Conservation (phyloP, 2,329 filamentous ascomycete species). For the Coniochaeta hoffmannii region DNA sequence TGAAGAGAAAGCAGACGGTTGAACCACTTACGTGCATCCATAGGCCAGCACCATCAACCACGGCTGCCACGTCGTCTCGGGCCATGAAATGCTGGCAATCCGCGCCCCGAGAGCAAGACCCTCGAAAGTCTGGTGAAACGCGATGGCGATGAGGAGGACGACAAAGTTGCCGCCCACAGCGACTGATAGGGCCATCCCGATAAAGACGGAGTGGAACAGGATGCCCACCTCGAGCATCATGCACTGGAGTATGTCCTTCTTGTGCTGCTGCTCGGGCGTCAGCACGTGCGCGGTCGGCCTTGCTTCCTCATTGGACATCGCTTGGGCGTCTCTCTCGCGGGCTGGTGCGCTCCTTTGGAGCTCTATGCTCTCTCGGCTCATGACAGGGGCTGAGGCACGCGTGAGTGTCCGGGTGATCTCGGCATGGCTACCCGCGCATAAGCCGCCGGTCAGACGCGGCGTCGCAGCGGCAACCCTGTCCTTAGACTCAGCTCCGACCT, state of each 20-base stretch:
- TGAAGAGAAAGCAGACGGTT: too few relatives aligned
- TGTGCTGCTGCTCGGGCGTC: slow-evolving; percentile 47
- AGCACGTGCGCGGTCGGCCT: neutral
- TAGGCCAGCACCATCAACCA: slow-evolving; percentile 79
- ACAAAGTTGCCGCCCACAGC: slow-evolving; percentile 72
- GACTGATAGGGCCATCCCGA: slow-evolving; percentile 79
- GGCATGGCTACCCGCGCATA: too few relatives aligned
- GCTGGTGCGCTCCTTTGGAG: too few relatives aligned
- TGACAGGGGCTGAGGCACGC: too few relatives aligned
- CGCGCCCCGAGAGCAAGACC: slow-evolving; percentile 78
- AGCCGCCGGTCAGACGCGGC: too few relatives aligned
- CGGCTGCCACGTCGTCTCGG: slow-evolving; percentile 63
- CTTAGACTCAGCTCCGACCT: too few relatives aligned
- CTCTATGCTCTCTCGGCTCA: too few relatives aligned
- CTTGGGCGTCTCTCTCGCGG: too few relatives aligned
- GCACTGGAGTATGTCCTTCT: slow-evolving; percentile 66
- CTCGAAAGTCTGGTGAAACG: slow-evolving; percentile 84
- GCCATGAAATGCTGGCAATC: slow-evolving; percentile 77
- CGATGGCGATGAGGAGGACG: slow-evolving; percentile 72
- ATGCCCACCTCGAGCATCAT: slow-evolving; percentile 76
- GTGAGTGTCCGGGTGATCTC: too few relatives aligned
- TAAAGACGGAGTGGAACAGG: slow-evolving; percentile 81
- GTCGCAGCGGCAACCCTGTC: too few relatives aligned
- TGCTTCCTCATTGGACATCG: too few relatives aligned
- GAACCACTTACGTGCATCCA: slow-evolving; percentile 29